Evolutionary conservation across 352 stramenopile genomes (phyloP).

Genomic region (Phytopythium vexans): DNA sequence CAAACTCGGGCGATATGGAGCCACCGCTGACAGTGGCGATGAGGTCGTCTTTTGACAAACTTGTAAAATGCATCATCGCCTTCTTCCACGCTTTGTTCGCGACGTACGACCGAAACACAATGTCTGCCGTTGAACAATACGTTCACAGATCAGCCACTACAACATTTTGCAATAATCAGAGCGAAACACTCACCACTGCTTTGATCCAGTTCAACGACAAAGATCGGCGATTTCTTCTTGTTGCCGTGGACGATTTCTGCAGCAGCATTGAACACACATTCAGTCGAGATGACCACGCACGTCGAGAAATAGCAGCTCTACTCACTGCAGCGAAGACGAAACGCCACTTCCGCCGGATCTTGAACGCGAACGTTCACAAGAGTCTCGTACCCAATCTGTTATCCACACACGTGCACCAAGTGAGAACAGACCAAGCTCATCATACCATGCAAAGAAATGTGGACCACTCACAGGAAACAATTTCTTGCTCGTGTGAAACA

Average conservation of each 20-base stretch:
- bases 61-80: slow-evolving; percentile 68
- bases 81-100: slow-evolving; percentile 83
- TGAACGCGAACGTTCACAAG: slow-evolving; percentile 48
- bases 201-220: slow-evolving; percentile 61
- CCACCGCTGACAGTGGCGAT: slow-evolving; percentile 22
- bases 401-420: slow-evolving; percentile 2
- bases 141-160: slow-evolving; percentile 1
- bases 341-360: slow-evolving; percentile 23
- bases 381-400: slow-evolving; percentile 60
- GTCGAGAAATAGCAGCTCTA: slow-evolving; percentile 3
- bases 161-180: background rate
- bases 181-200: slow-evolving; percentile 32
- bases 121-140: slow-evolving; percentile 25
- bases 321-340: slow-evolving; percentile 56
- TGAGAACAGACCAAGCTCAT: background rate
- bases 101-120: slow-evolving; percentile 79
- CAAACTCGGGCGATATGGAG: slow-evolving; percentile 10
- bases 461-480: slow-evolving; percentile 58
- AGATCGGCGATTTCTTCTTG: slow-evolving; percentile 78
- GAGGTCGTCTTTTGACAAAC: slow-evolving; percentile 48
- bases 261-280: slow-evolving; percentile 4
- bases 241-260: slow-evolving; percentile 73
- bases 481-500: slow-evolving; percentile 76
- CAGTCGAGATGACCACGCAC: background rate
- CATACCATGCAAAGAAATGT: background rate